Evolutionary conservation across 2,329 filamentous ascomycete species (phyloP).

Genomic region (Aspergillus versicolor): DNA sequence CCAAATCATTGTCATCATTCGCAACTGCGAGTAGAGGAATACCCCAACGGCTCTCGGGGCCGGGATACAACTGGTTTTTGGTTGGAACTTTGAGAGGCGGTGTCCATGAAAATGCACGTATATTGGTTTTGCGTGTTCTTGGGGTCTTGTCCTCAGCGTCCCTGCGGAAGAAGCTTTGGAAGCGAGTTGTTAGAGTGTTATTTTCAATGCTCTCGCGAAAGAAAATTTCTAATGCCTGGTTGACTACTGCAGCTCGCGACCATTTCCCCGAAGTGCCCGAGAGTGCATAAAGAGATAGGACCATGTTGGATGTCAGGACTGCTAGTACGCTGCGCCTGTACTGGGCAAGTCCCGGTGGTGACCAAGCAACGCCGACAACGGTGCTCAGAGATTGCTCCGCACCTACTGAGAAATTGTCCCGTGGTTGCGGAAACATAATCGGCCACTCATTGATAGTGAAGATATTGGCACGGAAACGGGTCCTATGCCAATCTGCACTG

Average conservation of each 20-base stretch:
- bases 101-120: conserved; percentile 46
- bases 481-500: conserved; percentile 35
- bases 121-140: conserved; percentile 30
- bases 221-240: conserved; percentile 46
- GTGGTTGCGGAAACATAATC: conserved; percentile 45
- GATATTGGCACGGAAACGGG: conserved; percentile 49
- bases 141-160: conserved; percentile 21
- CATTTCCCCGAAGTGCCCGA: conserved; percentile 49
- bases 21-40: conserved; percentile 35
- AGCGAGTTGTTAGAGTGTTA: conserved; percentile 24
- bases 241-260: conserved; percentile 55
- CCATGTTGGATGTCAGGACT: conserved; percentile 56
- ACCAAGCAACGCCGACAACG: conserved; percentile 56
- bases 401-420: conserved; percentile 54
- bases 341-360: conserved; percentile 54
- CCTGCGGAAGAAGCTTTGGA: conserved; percentile 29
- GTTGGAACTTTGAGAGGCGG: conserved; percentile 27
- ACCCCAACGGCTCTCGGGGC: conserved; percentile 34
- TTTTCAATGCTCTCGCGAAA: conserved; percentile 28
- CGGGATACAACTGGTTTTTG: conserved; percentile 1
- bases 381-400: conserved; percentile 58
- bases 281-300: conserved; percentile 58
- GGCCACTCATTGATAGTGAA: conserved; percentile 55
- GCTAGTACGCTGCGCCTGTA: conserved; percentile 56
- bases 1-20: conserved; percentile 41